A percentile compares a stretch with the other conserved stretches of the same genome.
phyloP scores from a whole-genome alignment of 768 basidiomycete species.

The Epithele typhae region DNA sequence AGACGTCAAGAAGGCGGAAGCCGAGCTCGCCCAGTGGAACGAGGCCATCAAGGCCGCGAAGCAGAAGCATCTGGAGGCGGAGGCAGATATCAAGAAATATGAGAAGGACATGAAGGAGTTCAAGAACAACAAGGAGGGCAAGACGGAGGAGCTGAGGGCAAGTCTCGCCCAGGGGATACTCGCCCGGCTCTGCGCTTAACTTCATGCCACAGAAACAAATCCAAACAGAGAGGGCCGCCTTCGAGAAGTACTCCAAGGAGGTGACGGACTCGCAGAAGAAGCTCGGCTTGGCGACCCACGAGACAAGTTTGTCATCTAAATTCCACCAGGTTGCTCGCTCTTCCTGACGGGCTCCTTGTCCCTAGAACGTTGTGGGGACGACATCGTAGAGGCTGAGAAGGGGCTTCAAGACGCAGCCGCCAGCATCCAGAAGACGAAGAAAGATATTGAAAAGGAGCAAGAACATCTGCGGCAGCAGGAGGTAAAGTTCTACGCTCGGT shows the following conservation, averaged over 20 bases:
- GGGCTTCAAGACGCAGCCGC: slow-evolving; percentile 38
- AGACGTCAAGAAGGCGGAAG: slow-evolving; percentile 72
- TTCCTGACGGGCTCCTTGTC: not conserved
- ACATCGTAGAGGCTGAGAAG: slow-evolving; percentile 52
- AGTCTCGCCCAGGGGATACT: slow-evolving; percentile 3
- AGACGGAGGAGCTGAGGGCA: slow-evolving; percentile 91
- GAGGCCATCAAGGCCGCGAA: slow-evolving; percentile 58
- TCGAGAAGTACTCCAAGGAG: slow-evolving; percentile 75
- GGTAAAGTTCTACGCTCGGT: slow-evolving; percentile 27
- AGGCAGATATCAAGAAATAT: slow-evolving; percentile 77
- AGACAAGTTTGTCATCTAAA: slow-evolving; percentile 59
- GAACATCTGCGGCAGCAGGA: slow-evolving; percentile 43
- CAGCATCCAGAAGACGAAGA: slow-evolving; percentile 49
- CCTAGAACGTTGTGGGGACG: slow-evolving; percentile 70
- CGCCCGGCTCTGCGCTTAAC: not conserved
- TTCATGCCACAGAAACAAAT: slow-evolving; percentile 58
- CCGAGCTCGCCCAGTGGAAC: slow-evolving; percentile 55
- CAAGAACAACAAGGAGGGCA: slow-evolving; percentile 97
- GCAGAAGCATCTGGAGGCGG: slow-evolving; percentile 71
- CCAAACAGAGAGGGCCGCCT: slow-evolving; percentile 69
- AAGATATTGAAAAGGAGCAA: slow-evolving; percentile 59
- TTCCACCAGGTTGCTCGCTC: not conserved
- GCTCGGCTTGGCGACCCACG: slow-evolving; percentile 79
- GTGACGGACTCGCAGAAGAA: slow-evolving; percentile 91
- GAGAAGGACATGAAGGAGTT: slow-evolving; percentile 98